phyloP scores from a whole-genome alignment of 2,329 filamentous ascomycete genomes.

The Alternaria viburni region DNA sequence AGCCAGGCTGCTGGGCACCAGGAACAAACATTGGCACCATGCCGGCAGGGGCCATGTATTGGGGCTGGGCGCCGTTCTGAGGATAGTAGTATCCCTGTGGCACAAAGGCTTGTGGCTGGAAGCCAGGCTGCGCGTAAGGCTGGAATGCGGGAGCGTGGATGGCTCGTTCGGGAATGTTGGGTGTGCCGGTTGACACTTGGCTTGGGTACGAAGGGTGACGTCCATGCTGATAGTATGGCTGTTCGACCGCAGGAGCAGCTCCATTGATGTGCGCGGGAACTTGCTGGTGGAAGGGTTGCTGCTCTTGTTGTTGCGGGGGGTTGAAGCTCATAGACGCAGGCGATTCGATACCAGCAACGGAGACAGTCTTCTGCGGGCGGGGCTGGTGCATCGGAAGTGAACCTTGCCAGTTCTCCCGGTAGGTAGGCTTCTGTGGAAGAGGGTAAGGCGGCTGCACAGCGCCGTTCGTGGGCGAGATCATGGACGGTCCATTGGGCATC shows the following conservation, averaged over 20 bases:
- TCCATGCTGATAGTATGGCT: slow-evolving; percentile 64
- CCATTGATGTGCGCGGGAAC: slow-evolving; percentile 76
- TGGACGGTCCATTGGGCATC: slow-evolving; percentile 38
- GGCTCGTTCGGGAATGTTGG: slow-evolving; percentile 90
- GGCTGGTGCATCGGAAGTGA: slow-evolving; percentile 88
- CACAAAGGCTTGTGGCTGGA: slow-evolving; percentile 55
- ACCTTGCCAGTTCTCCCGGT: slow-evolving; percentile 65
- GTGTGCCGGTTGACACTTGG: slow-evolving; percentile 76
- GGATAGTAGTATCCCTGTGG: slow-evolving; percentile 69
- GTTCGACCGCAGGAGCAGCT: slow-evolving; percentile 57
- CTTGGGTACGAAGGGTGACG: slow-evolving; percentile 73
- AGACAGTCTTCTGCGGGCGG: slow-evolving; percentile 91
- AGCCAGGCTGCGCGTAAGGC: slow-evolving; percentile 62
- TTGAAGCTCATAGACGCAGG: slow-evolving; percentile 68
- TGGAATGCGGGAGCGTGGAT: slow-evolving; percentile 93
- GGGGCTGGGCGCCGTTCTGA: slow-evolving; percentile 45
- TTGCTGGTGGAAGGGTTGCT: slow-evolving; percentile 93
- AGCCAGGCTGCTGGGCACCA: slow-evolving; percentile 57
- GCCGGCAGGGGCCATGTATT: slow-evolving; percentile 53
- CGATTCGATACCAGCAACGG: slow-evolving; percentile 89
- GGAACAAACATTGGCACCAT: slow-evolving; percentile 65
- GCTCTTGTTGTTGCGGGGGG: slow-evolving; percentile 68
- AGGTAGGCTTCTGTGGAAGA: slow-evolving; percentile 61
- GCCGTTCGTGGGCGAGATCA: slow-evolving; percentile 41
- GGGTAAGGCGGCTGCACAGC: slow-evolving; percentile 58